These are phyloP conservation scores for Zanthoxylum bungeanum DNA, from an alignment of 345 rosid genomes.

Conservation along the genomic window DNA sequence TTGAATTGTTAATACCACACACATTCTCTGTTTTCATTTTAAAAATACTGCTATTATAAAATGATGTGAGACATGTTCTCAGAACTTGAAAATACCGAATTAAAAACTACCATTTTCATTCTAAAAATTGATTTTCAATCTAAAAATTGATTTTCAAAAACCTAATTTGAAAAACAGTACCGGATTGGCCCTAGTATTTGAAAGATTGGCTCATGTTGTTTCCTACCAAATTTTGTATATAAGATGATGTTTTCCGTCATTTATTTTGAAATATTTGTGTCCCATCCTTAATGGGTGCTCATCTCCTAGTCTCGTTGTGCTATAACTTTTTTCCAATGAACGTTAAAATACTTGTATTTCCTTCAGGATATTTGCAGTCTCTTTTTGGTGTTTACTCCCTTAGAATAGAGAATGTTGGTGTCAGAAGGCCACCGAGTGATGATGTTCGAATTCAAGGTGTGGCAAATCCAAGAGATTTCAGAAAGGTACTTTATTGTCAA, in stretches of 20 bases:
- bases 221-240: too few relatives aligned
- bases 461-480: constrained; percentile 60
- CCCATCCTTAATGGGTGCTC: neutral
- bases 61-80: neutral
- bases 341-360: constrained; percentile 10
- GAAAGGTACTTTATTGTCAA: constrained; percentile 38
- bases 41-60: neutral
- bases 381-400: constrained; percentile 66
- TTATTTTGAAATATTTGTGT: neutral
- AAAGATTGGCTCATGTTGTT: neutral
- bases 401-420: constrained; percentile 67
- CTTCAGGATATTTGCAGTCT: constrained; percentile 67
- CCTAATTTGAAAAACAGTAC: neutral
- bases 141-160: neutral
- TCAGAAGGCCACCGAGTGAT: constrained; percentile 63
- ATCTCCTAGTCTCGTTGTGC: neutral
- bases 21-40: neutral
- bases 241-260: neutral
- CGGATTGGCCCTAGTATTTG: neutral
- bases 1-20: neutral
- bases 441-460: constrained; percentile 67
- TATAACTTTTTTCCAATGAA: neutral
- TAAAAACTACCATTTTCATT: too few relatives aligned
- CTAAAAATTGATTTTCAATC: too few relatives aligned
- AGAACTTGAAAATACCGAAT: neutral